Conservation (phyloP, 352 stramenopile genomes). For the Globisporangium paddicum region DNA sequence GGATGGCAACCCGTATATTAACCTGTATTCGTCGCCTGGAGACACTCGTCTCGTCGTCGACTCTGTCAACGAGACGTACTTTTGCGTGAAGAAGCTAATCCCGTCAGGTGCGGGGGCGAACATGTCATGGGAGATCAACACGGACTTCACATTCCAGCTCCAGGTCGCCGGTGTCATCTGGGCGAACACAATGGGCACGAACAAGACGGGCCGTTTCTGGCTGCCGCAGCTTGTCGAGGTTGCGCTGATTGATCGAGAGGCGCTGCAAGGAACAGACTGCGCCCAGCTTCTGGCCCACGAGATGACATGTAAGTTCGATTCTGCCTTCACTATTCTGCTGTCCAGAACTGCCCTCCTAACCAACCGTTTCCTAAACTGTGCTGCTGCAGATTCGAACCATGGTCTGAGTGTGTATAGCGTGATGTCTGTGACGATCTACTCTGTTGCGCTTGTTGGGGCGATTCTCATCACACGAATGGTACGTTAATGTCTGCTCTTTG, state of each 20-base stretch:
- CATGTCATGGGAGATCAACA: slow-evolving; percentile 60
- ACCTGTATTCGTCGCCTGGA: slow-evolving; percentile 55
- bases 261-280: slow-evolving; percentile 58
- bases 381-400: slow-evolving; percentile 41
- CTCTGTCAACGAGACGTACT: slow-evolving; percentile 63
- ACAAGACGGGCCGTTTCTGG: slow-evolving; percentile 12
- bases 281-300: slow-evolving; percentile 60
- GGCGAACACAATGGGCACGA: slow-evolving; percentile 15
- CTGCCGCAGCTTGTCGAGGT: slow-evolving; percentile 56
- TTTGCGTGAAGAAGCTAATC: slow-evolving; percentile 66
- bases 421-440: slow-evolving; percentile 82
- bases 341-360: slow-evolving; percentile 10
- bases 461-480: slow-evolving; percentile 83
- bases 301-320: slow-evolving; percentile 38
- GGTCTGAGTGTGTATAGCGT: slow-evolving; percentile 83
- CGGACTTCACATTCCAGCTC: slow-evolving; percentile 72
- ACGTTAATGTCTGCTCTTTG: background rate
- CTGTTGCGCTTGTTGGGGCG: slow-evolving; percentile 64
- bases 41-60: slow-evolving; percentile 42
- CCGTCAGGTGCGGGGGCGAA: slow-evolving; percentile 56
- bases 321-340: background rate
- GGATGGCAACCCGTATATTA: slow-evolving; percentile 74
- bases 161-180: slow-evolving; percentile 53
- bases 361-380: background rate
- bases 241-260: slow-evolving; percentile 48